Evolutionary conservation across 176 grass and related monocot genomes (phyloP), one percentile per base, ranked within the genome.

Genomic region (bread wheat (Triticum aestivum)): DNA sequence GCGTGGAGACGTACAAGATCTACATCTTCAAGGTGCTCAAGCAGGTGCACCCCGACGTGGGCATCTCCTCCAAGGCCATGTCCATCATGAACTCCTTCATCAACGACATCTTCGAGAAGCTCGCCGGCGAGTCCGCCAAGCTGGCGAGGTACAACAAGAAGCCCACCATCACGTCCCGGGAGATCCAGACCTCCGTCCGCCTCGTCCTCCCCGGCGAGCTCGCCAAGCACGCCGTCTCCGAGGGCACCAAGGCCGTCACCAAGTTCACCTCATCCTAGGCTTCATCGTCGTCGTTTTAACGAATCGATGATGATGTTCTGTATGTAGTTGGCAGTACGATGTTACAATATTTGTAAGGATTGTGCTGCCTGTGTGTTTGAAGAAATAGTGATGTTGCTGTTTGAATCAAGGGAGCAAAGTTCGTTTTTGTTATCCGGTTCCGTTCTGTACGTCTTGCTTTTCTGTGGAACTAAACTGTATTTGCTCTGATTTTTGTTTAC

Each of bases 21-120:
- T 98, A 98, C 89, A 98, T 95, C 70, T 98, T 98, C 75, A 95
- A 98, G 91, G 95, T 98, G 45, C 89, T 98, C 1, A 98, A 98
- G 87, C 93, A 98, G 89, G 95, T 98, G 56, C 91, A 98, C 80
- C 91, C 93, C 0, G 89, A 95, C 93, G 93, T 98, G 44, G 95
- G 87, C 42, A 90, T 98, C 87, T 95, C 93, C n/a, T 93, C 91
- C 91, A 98, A 98, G 91, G 95, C 93, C 82, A 98, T 98, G 95
- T 85, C 88, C 79, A 97, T 95, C 85, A 97, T 97, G 95, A 97
- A 97, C 82, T 93, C 89, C 21, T 97, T 97, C 82, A 94, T 97
- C 87, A 94, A 97, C 83, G 91, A 97, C 52, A 94, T 97, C 70
- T 97, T 94, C 59, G 91, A 97, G 91, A 97, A 97, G 92, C 83